Evolutionary conservation across 345 rosid species (phyloP), one percentile per base, ranked within the genome.

Genomic region (Citrus inodora): DNA sequence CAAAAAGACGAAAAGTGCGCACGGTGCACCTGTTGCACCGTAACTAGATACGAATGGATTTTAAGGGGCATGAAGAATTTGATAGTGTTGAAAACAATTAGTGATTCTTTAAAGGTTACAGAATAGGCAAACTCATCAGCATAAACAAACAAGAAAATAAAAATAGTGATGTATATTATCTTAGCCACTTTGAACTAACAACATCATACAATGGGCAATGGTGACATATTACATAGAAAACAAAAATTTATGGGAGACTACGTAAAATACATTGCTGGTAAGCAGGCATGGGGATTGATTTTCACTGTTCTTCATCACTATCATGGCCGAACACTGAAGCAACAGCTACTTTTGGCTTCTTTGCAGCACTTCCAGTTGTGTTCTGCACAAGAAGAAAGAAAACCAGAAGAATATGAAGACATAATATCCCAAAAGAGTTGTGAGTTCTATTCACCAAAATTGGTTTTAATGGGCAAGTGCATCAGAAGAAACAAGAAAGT

Each of bases 321-420:
- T 94, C 95, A 64, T 91, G 81, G 59, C 93, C 83, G 22, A 96
- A 96, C 67, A 90, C 90, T 0, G 98, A 92, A 56, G 97, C 92
- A 7, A 92, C 89, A 2, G 86, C 82, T 66, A 70, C 67, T 83
- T 92, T 94, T 0, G 93, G 91, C 84, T 92, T 94, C 92, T 94
- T 96, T 38, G 77, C 80, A 48, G 84, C 80, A 82, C 74, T 82
- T 46, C 79, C 81, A 16, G 86, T 64, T 74, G 86, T 80, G 75
- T 79, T 89, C 98, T 96, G 89, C 76, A 73, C 61, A 30, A 25
- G 38, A 30, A 28, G 7, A 37, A 46, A 60, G 16, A 59, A 22
- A 4, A 19, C 30, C 30, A 28, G 17, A 14, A 28, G 19, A 22
- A 46, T 19, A 30, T 8, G 24, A 19, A 9, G 42, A 13, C 28